phyloP scores from a whole-genome alignment of 2,329 filamentous ascomycete species.

The Metarhizium sp. region DNA sequence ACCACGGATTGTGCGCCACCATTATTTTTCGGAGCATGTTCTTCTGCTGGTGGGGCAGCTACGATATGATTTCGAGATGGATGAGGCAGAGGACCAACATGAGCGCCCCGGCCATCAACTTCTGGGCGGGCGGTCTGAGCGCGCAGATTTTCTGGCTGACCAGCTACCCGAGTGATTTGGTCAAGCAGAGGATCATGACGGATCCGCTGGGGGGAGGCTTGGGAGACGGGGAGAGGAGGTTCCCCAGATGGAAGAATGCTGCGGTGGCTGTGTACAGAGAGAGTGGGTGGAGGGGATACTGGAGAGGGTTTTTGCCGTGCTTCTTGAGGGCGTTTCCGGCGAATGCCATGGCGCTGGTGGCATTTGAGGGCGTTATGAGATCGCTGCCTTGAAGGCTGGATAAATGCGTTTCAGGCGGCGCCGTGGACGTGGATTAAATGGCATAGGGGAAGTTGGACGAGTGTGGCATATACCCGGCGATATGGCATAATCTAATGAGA shows the following conservation, averaged over 20 bases:
- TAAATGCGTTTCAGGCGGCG: not conserved
- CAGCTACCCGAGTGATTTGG: conserved; percentile 83
- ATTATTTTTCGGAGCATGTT: conserved; percentile 87
- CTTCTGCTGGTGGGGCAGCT: conserved; percentile 97
- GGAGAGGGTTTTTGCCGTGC: conserved; percentile 88
- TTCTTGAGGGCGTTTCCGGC: conserved; percentile 91
- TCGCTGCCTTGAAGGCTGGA: conserved; percentile 33
- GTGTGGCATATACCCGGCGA: not conserved
- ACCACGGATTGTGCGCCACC: conserved; percentile 77
- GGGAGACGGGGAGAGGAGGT: conserved; percentile 58
- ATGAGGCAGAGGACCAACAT: conserved; percentile 59
- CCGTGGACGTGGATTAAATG: not conserved
- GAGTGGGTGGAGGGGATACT: conserved; percentile 70
- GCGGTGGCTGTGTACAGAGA: conserved; percentile 69
- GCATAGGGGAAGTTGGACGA: not conserved
- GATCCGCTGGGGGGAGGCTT: conserved; percentile 70
- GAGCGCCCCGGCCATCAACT: conserved; percentile 76
- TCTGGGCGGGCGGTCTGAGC: conserved; percentile 90
- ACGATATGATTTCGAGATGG: conserved; percentile 69
- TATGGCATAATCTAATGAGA: not conserved
- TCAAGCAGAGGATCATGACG: conserved; percentile 97
- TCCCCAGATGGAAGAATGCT: conserved; percentile 70
- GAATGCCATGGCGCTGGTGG: conserved; percentile 86
- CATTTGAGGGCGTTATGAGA: conserved; percentile 88
- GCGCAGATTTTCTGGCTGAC: conserved; percentile 94